These are phyloP conservation scores for Brettanomyces anomalus DNA, from an alignment of 805 yeast species.

Conservation along the genomic window DNA sequence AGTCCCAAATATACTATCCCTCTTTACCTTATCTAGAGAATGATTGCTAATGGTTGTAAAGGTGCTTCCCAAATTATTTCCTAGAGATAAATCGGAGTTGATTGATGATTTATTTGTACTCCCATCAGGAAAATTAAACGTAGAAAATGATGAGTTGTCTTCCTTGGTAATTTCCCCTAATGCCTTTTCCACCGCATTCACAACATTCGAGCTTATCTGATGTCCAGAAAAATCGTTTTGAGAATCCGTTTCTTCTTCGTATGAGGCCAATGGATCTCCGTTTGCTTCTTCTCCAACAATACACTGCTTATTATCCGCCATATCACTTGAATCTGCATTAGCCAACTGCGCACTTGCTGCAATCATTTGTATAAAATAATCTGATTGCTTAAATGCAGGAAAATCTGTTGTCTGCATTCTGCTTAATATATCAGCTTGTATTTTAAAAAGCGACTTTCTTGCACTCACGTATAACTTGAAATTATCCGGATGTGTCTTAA, in stretches of 20 bases:
- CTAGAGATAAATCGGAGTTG: background rate
- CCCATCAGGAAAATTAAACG: background rate
- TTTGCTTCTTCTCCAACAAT: constrained; percentile 17
- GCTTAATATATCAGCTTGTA: constrained; percentile 47
- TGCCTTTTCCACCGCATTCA: constrained; percentile 61
- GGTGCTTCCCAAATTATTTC: too few relatives aligned
- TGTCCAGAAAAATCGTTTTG: constrained; percentile 24
- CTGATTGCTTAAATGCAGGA: constrained; percentile 53
- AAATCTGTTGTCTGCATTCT: constrained; percentile 45
- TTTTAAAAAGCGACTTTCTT: constrained; percentile 45
- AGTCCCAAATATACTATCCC: background rate
- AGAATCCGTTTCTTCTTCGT: constrained; percentile 23
- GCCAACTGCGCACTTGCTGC: constrained; percentile 26
- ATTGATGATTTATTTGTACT: background rate
- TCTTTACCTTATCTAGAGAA: too few relatives aligned
- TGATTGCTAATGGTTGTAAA: too few relatives aligned
- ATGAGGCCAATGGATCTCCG: constrained; percentile 26
- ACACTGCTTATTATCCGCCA: background rate
- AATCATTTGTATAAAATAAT: constrained; percentile 41
- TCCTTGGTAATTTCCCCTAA: constrained; percentile 47
- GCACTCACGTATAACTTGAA: constrained; percentile 39
- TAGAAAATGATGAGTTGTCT: constrained; percentile 5
- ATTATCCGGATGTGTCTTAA: constrained; percentile 15
- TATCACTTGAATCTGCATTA: background rate
- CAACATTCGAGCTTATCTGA: constrained; percentile 33